Base-by-base conservation (phyloP, 2,329 filamentous ascomycete species). In the Pyrenophora graminea region DNA sequence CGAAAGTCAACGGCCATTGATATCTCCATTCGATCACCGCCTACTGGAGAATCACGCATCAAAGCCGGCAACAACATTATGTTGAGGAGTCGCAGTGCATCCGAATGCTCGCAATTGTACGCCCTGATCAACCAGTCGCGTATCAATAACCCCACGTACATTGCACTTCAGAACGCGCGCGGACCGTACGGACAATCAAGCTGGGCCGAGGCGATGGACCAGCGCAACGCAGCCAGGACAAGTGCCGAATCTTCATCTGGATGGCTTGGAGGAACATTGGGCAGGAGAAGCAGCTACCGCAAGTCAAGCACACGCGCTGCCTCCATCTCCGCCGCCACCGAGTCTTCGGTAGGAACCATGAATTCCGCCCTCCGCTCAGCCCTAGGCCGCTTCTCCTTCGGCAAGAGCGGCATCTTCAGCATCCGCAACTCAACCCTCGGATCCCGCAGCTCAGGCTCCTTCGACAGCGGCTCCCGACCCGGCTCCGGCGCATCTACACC, bases 121-220 rank as follows among this genome's bases (percentile, higher is more conserved):
- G 83, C 83, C 66, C 84, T 93, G 37, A 92, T 97, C 55, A 95
- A 97, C 73, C 83, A 89, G 54, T 87, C 92, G 17, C 88, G 94
- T 40, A 89, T 96, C 70, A 90, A 96, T 75, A 97, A 97, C 69
- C 88, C 91, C 45, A 93, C 91, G 47, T 97, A 93, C 75, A 91
- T 89, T 79, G 70, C 87, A 72, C 61, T 91, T 79, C 82, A 90
- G 80, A 81, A 89, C 77, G 76, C 95, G 80, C 77, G 90, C 80
- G 58, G 86, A 78, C 75, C 79, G 69, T 59, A 79, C 44, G 80
- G 64, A 19, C 69, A 59, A 66, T 73, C 70, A 54, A 77, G 53
- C 69, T 80, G 62, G 79, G 80, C 62, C 70, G 83, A 76, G 59
- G 75, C 69, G 54, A 80, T 84, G 67, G 81, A 81, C 45, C 77